Base-by-base conservation (phyloP, 495 filamentous ascomycete species). In the Sordaria brevicollis region DNA sequence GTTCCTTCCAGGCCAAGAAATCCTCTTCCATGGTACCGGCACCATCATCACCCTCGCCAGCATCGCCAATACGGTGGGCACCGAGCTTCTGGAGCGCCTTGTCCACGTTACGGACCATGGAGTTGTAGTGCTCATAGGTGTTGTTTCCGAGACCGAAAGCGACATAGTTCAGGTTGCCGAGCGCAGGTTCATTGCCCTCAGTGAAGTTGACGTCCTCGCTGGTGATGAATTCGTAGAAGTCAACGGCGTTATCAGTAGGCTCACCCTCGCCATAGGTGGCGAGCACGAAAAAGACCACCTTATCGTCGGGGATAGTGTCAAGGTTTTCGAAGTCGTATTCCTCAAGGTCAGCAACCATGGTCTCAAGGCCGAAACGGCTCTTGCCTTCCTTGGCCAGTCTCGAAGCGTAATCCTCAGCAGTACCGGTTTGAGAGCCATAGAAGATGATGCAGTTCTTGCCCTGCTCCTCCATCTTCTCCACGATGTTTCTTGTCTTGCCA, bases 11-110 rank as follows among this genome's bases (percentile, higher is more conserved):
- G 71, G 95, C 92, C 77, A 99, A 83, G 80, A 97, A 99, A 76
- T 99, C 95, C 83, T 99, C 95, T 81, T 99, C 95, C 95, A 99
- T 99, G 67, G 95, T 99, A 69, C 95, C 95, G 67, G 95, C 94
- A 71, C 95, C 95, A 79, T 99, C 95, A 75, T 99, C 95, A 75
- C 95, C 95, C 83, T 98, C 95, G 76, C 95, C 95, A 35, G 93
- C 93, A 43, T 88, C 83, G 10, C 94, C 93, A 72, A 99, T 93
- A 69, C 93, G 86, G 67, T 86, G 85, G 21, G 91, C 95, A 70
- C 95, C 95, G 34, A 94, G 83, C 74, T 92, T 93, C 73, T 86
- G 81, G 62, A 99, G 81, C 37, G 90, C 89, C 72, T 89, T 87
- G 79, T 96, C 88, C 69, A 97, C 89, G 70, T 93, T 91, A 70